Conservation (phyloP, 2,329 filamentous ascomycete species). For the Ophioceras dolichostomum region DNA sequence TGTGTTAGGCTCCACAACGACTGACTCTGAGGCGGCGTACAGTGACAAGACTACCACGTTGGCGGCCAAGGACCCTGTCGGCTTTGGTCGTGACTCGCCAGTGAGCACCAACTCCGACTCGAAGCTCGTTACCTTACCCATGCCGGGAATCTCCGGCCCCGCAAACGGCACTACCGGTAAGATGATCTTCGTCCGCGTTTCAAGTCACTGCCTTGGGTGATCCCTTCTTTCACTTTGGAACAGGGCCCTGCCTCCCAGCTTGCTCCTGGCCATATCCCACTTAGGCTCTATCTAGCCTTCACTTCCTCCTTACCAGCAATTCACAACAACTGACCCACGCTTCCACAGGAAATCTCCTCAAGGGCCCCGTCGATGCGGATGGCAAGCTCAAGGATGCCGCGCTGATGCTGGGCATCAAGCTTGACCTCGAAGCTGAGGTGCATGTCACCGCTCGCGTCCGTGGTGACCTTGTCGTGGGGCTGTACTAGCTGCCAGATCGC, state of each 20-base stretch:
- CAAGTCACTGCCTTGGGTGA: too few species aligned
- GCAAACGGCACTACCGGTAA: conserved; percentile 17
- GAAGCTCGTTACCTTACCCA: conserved; percentile 7
- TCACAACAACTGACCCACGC: too few species aligned
- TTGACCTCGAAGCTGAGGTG: conserved; percentile 50
- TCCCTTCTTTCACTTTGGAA: too few species aligned
- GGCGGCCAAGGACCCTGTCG: conserved; percentile 5
- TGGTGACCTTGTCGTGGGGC: conserved; percentile 47
- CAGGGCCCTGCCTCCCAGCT: too few species aligned
- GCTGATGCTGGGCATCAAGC: conserved; percentile 48
- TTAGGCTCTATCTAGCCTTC: too few species aligned
- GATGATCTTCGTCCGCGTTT: too few species aligned
- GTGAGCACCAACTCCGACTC: too few species aligned
- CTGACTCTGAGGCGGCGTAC: too few species aligned
- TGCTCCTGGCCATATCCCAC: too few species aligned
- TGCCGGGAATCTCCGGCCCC: conserved; percentile 22
- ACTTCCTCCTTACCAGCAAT: too few species aligned
- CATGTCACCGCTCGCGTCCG: conserved; percentile 47
- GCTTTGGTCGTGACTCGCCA: not conserved
- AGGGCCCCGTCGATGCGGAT: conserved; percentile 42
- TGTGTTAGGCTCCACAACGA: too few species aligned
- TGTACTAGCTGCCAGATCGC: conserved; percentile 33
- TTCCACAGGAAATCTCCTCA: conserved; percentile 41
- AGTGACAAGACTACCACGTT: not conserved
- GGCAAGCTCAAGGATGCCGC: conserved; percentile 45